Evolutionary conservation across 371 early-diverging fungal genomes (phyloP).

Genomic region (Globomyces sp.): DNA sequence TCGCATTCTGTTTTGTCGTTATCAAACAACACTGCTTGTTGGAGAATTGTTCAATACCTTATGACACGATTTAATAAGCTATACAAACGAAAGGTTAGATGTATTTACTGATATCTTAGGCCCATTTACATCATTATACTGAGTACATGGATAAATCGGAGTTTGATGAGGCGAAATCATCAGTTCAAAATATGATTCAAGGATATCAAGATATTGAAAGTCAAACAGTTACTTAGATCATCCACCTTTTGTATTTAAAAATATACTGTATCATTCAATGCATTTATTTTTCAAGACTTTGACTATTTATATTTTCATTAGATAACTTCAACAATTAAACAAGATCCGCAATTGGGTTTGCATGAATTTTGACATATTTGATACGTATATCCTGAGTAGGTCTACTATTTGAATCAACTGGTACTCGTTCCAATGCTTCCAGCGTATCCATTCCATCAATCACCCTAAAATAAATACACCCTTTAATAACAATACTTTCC

Average conservation of each 20-base stretch:
- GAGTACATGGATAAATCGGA: conserved; percentile 39
- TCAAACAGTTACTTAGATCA: neutral
- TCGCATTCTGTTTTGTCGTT: conserved; percentile 36
- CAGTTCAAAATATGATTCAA: conserved; percentile 15
- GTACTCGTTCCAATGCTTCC: conserved; percentile 81
- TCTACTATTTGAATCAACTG: conserved; percentile 80
- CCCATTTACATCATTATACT: conserved; percentile 55
- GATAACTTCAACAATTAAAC: neutral
- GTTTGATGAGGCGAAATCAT: conserved; percentile 30
- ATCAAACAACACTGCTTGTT: conserved; percentile 48
- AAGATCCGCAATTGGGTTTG: conserved; percentile 90
- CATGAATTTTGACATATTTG: conserved; percentile 81
- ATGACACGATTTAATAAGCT: conserved; percentile 40
- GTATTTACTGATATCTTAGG: conserved; percentile 7
- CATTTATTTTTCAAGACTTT: neutral
- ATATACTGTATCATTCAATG: neutral
- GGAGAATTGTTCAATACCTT: conserved; percentile 28
- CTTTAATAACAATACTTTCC: conserved; percentile 60
- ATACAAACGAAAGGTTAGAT: conserved; percentile 37
- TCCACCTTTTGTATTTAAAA: neutral
- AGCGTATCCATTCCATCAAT: conserved; percentile 87
- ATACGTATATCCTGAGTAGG: conserved; percentile 83
- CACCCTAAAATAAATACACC: conserved; percentile 25
- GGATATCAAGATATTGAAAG: conserved; percentile 22
- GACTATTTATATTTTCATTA: neutral